Evolutionary conservation across 306 rosid species (phyloP).

Genomic region (Rosa rugosa): DNA sequence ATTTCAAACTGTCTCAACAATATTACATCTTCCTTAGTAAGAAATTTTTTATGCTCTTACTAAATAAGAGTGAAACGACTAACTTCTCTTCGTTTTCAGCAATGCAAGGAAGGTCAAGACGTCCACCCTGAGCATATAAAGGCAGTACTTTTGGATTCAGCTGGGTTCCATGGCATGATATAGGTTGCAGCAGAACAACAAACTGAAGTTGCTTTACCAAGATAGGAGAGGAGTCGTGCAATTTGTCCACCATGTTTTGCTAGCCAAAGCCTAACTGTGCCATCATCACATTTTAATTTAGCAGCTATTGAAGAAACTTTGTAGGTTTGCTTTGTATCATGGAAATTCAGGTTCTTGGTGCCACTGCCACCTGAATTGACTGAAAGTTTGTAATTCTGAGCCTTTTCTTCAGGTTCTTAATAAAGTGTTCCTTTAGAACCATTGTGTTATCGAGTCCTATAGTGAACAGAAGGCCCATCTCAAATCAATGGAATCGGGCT

Average conservation of each 20-base stretch:
- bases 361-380: slow-evolving; percentile 18
- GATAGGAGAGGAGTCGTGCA: background rate
- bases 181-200: slow-evolving; percentile 25
- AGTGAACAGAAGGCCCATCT: background rate
- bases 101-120: slow-evolving; percentile 80
- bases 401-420: background rate
- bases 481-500: background rate
- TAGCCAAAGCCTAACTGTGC: slow-evolving; percentile 6
- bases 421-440: slow-evolving; percentile 3
- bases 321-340: slow-evolving; percentile 1
- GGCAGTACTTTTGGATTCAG: slow-evolving; percentile 83
- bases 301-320: slow-evolving; percentile 7
- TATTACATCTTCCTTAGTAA: background rate
- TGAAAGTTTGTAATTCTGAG: background rate
- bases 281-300: slow-evolving; percentile 3
- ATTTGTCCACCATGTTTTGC: background rate
- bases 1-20: background rate
- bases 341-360: slow-evolving; percentile 8
- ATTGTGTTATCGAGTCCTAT: background rate
- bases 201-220: slow-evolving; percentile 3
- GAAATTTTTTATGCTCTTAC: background rate
- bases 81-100: slow-evolving; percentile 43
- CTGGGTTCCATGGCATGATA: slow-evolving; percentile 61
- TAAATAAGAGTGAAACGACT: background rate
- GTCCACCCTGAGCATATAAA: slow-evolving; percentile 79